Evolutionary conservation across 129 eudicot species (phyloP), one percentile per base, ranked within the genome.

Genomic region (Ambrosia artemisiifolia): DNA sequence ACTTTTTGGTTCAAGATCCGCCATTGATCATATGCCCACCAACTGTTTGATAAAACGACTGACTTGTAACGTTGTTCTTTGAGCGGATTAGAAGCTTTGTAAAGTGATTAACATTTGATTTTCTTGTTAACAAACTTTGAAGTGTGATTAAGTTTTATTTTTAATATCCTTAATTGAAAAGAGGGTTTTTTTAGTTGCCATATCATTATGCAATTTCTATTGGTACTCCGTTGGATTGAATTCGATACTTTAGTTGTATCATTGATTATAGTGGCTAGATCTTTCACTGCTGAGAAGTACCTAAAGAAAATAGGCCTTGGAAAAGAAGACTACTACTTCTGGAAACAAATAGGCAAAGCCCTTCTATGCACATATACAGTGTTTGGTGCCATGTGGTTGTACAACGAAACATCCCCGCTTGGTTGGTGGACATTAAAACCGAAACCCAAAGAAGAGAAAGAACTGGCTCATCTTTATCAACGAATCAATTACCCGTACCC

Each of bases 381-480:
- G 43, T 89, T 83, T 36, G 95, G 96, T 4, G 95, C 80, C 24
- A 90, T 79, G 54, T 93, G 96, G 96, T 68, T 82, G 47, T 90
- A 76, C 87, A 93, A 93, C 18, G 98, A 93, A 72, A 85, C 95
- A 11, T 93, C 98, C 6, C 98, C 98, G 12, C 88, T 93, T 19
- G 98, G 98, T 32, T 93, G 98, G 98, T 93, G 96, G 92, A 89
- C 92, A 7, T 73, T 93, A 36, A 93, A 83, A 83, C 96, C 96
- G 13, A 79, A 78, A 51, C 96, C 98, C 8, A 90, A 93, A 73
- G 98, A 93, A 61, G 98, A 93, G 67, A 89, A 78, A 68, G 98
- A 93, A 79, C 65, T 89, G 40, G 92, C 98, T 30, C 96, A 87
- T 36, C 83, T 87, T 5, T 93, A 93, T 68, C 95, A 93, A 28